phyloP scores from a whole-genome alignment of 352 stramenopile genomes.

The Globisporangium cederbergense region DNA sequence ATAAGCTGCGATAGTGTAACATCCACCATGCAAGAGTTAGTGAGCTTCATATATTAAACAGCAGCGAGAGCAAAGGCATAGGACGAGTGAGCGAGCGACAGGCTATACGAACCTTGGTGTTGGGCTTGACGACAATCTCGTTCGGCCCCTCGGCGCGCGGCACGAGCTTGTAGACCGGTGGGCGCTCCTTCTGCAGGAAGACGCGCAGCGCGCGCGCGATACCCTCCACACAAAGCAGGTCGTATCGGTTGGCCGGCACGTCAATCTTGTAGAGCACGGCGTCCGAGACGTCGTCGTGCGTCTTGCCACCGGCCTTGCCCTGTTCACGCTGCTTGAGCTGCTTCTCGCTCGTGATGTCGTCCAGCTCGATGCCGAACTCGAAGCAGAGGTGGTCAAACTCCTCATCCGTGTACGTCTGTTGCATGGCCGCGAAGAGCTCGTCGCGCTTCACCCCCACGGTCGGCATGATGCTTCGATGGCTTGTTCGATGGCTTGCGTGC shows the following conservation, averaged over 20 bases:
- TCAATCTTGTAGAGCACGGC: slow-evolving; percentile 99
- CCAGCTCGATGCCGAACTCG: slow-evolving; percentile 99
- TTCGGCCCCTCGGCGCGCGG: slow-evolving; percentile 57
- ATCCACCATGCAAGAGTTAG: background rate
- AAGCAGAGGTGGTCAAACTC: slow-evolving; percentile 99
- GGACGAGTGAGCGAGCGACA: background rate
- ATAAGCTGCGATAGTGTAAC: slow-evolving; percentile 49
- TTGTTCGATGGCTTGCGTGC: background rate
- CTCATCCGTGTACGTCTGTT: slow-evolving; percentile 96
- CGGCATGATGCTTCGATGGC: slow-evolving; percentile 86
- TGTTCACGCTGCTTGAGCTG: slow-evolving; percentile 86
- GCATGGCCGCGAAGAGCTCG: slow-evolving; percentile 96
- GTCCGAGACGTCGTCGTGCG: slow-evolving; percentile 62
- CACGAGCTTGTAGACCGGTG: slow-evolving; percentile 84
- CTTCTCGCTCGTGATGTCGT: slow-evolving; percentile 87
- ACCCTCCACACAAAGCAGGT: slow-evolving; percentile 99
- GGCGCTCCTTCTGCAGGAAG: slow-evolving; percentile 95
- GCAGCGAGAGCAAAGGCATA: background rate
- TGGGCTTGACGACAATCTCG: slow-evolving; percentile 85
- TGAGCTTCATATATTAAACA: no score
- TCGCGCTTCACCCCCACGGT: slow-evolving; percentile 97
- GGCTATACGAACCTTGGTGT: slow-evolving; percentile 56
- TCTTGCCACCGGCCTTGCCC: slow-evolving; percentile 45
- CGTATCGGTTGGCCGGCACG: slow-evolving; percentile 99
- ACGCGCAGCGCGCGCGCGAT: slow-evolving; percentile 95